These are phyloP conservation scores for Trichoderma sp. DNA, from an alignment of 2,329 filamentous ascomycete species.

Conservation along the genomic window DNA sequence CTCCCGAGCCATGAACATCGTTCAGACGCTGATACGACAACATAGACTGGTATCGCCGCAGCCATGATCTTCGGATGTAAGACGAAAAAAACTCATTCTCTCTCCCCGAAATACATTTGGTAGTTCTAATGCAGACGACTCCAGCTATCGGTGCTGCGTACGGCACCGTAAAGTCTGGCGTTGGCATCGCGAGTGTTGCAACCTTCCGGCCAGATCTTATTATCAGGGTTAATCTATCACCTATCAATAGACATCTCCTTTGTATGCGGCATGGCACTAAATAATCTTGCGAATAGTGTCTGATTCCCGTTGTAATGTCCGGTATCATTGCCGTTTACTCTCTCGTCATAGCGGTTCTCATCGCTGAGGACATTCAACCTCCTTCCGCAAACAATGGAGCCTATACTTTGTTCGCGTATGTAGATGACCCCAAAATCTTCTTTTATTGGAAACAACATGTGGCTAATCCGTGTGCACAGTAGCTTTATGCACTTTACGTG, in stretches of 20 bases:
- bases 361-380: constrained; percentile 83
- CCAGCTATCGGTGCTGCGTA: constrained; percentile 74
- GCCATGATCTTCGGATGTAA: constrained; percentile 85
- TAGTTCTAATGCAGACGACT: constrained; percentile 25
- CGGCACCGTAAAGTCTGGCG: constrained; percentile 85
- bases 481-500: constrained; percentile 94
- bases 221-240: constrained; percentile 70
- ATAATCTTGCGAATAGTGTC: constrained; percentile 56
- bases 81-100: constrained; percentile 38
- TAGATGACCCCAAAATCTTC: constrained; percentile 33
- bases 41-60: constrained; percentile 73
- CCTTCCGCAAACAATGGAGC: constrained; percentile 55
- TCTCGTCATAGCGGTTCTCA: constrained; percentile 96
- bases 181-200: constrained; percentile 83
- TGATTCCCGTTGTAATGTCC: constrained; percentile 95
- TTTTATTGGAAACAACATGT: constrained; percentile 13
- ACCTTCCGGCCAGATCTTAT: constrained; percentile 85
- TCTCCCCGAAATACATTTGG: constrained; percentile 5
- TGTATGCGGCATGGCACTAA: no score
- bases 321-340: constrained; percentile 99
- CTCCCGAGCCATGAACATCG: constrained; percentile 28
- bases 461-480: constrained; percentile 45
- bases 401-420: constrained; percentile 85
- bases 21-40: constrained; percentile 34
- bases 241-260: constrained; percentile 24